Percentiles rank a stretch among this genome's conserved stretches.
phyloP scores from a whole-genome alignment of 371 early-diverging fungal species.

The Dinochytrium kinnereticum region DNA sequence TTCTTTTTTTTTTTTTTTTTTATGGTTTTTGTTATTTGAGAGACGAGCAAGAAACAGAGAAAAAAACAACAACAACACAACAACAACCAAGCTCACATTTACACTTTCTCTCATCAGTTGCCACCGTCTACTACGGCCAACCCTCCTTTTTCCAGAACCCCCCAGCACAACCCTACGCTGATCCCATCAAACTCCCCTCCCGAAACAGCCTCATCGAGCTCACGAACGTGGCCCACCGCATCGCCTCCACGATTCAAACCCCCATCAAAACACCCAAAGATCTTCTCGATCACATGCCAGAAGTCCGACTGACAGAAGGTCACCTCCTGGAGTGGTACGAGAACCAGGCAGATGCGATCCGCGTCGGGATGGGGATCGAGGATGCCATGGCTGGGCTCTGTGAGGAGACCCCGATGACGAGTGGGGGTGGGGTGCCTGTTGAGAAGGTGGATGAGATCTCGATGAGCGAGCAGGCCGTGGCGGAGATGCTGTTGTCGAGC shows the following conservation, averaged over 20 bases:
- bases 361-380: not conserved
- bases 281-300: not conserved
- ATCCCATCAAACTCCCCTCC: not conserved
- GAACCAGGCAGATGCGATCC: not conserved
- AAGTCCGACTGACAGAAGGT: not conserved
- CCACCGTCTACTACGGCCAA: not conserved
- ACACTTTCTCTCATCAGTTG: not conserved
- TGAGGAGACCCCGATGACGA: not conserved
- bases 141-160: not conserved
- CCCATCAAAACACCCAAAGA: not conserved
- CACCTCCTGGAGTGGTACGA: slow-evolving; percentile 1
- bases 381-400: not conserved
- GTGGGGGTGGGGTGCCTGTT: not conserved
- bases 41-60: too few relatives aligned
- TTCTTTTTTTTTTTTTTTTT: not conserved
- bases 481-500: not conserved
- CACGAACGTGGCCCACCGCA: not conserved
- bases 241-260: not conserved
- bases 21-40: not conserved
- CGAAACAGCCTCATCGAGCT: not conserved
- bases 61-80: too few relatives aligned
- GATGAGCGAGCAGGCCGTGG: not conserved
- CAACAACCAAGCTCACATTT: too few relatives aligned
- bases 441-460: not conserved
- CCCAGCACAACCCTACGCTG: not conserved